Conservation (phyloP, 2,329 filamentous ascomycete species). For the Fusarium chlamydosporum region DNA sequence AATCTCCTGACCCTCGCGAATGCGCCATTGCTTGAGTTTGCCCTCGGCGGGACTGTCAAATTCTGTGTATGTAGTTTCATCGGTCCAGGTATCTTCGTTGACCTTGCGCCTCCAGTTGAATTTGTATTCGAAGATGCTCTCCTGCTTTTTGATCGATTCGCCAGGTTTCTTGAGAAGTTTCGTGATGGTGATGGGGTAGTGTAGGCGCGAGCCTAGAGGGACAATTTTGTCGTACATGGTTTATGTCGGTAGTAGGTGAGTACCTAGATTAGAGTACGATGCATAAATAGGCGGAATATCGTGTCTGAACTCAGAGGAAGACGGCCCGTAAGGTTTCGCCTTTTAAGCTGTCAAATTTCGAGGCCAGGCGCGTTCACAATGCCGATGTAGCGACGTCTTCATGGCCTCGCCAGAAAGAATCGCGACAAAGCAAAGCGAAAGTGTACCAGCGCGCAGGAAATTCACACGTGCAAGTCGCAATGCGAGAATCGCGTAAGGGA, state of each 20-base stretch:
- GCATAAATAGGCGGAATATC: not conserved
- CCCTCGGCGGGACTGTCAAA: conserved; percentile 91
- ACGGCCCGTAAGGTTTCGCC: not conserved
- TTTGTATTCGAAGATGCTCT: conserved; percentile 86
- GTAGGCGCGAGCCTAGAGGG: conserved; percentile 73
- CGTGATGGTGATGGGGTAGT: conserved; percentile 94
- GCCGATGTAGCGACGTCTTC: conserved; percentile 31
- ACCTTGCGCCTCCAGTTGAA: conserved; percentile 85
- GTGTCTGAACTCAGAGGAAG: not conserved
- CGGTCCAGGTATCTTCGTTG: conserved; percentile 72
- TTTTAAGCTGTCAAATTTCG: not conserved
- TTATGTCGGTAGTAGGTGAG: conserved; percentile 12
- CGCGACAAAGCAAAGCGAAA: conserved; percentile 34
- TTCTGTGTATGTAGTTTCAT: conserved; percentile 78
- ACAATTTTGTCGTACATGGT: conserved; percentile 61
- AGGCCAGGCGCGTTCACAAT: conserved; percentile 21
- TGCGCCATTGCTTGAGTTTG: conserved; percentile 80
- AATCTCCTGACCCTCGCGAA: conserved; percentile 76
- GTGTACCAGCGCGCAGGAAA: conserved; percentile 25
- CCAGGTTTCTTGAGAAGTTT: conserved; percentile 83
- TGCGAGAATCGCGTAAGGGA: conserved; percentile 19
- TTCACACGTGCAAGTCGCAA: conserved; percentile 35
- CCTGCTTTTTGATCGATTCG: conserved; percentile 81
- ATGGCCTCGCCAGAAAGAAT: conserved; percentile 52
- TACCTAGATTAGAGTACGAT: not conserved